Conservation (phyloP, 345 rosid genomes). For the Gossypium longicalyx region DNA sequence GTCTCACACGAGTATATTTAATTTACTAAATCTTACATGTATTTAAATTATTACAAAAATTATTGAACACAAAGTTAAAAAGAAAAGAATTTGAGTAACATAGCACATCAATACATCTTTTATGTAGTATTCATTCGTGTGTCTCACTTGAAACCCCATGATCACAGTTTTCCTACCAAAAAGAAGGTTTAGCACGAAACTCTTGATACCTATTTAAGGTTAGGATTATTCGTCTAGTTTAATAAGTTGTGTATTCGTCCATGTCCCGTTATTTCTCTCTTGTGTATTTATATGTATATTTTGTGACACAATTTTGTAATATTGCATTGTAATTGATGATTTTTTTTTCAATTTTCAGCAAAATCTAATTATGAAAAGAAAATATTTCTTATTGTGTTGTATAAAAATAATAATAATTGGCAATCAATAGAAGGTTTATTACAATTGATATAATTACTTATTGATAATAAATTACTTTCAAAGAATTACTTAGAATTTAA, state of each 20-base stretch:
- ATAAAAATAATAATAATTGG: background rate
- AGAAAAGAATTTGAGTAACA: background rate
- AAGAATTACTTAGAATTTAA: background rate
- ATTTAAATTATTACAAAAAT: background rate
- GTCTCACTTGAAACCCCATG: background rate
- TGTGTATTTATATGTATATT: constrained; percentile 20
- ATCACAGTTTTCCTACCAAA: background rate
- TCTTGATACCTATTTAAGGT: background rate
- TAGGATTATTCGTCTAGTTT: no score
- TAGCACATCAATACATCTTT: background rate
- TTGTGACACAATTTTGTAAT: constrained; percentile 17
- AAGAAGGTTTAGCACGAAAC: background rate
- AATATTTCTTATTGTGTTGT: background rate
- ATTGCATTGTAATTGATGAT: background rate
- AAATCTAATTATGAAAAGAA: background rate
- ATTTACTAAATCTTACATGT: background rate
- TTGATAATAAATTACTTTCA: background rate
- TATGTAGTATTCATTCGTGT: background rate
- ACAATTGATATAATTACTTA: background rate
- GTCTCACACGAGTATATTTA: background rate
- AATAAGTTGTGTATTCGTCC: background rate
- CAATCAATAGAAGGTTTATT: background rate
- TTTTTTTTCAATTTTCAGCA: background rate
- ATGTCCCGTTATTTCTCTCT: background rate
- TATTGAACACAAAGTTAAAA: background rate